Evolutionary conservation across 2,329 filamentous ascomycete genomes (phyloP).

Genomic region (Epichloe coenophiala): DNA sequence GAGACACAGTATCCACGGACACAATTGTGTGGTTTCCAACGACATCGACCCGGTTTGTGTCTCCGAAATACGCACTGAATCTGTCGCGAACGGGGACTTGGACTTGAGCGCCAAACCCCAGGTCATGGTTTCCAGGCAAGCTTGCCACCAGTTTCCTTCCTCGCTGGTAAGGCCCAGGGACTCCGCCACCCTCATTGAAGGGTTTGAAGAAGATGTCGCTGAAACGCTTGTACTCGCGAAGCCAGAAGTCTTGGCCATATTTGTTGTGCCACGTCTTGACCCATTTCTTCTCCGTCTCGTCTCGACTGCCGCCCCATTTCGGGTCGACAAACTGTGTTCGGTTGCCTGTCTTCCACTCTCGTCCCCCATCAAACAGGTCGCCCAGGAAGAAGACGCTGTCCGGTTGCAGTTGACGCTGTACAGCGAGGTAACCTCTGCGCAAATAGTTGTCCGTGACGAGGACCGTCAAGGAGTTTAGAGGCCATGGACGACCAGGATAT

Average conservation of each 20-base stretch:
- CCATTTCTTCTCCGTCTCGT: conserved; percentile 36
- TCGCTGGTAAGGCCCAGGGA: conserved; percentile 43
- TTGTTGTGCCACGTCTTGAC: conserved; percentile 56
- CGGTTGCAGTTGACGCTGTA: conserved; percentile 65
- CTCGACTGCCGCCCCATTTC: conserved; percentile 39
- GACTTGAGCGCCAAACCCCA: conserved; percentile 80
- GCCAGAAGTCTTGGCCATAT: conserved; percentile 75
- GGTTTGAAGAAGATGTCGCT: conserved; percentile 68
- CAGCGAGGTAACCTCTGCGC: conserved; percentile 62
- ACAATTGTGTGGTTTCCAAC: conserved; percentile 94
- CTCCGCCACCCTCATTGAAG: conserved; percentile 45
- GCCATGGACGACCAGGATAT: conserved; percentile 68
- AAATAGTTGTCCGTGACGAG: conserved; percentile 80
- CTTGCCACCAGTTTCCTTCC: conserved; percentile 71
- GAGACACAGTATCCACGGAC: conserved; percentile 74
- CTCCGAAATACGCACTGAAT: conserved; percentile 80
- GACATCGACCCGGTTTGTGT: conserved; percentile 80
- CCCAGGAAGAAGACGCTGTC: conserved; percentile 86
- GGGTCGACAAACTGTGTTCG: conserved; percentile 43
- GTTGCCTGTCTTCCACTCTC: conserved; percentile 74
- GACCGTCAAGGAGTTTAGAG: conserved; percentile 38
- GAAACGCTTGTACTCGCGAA: conserved; percentile 76
- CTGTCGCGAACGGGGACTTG: conserved; percentile 67
- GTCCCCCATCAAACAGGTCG: conserved; percentile 87
- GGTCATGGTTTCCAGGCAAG: conserved; percentile 86